Percentiles rank a stretch among this genome's conserved stretches.
These are phyloP conservation scores for Annulohypoxylon bovei DNA, from an alignment of 495 filamentous ascomycete species.

Conservation along the genomic window DNA sequence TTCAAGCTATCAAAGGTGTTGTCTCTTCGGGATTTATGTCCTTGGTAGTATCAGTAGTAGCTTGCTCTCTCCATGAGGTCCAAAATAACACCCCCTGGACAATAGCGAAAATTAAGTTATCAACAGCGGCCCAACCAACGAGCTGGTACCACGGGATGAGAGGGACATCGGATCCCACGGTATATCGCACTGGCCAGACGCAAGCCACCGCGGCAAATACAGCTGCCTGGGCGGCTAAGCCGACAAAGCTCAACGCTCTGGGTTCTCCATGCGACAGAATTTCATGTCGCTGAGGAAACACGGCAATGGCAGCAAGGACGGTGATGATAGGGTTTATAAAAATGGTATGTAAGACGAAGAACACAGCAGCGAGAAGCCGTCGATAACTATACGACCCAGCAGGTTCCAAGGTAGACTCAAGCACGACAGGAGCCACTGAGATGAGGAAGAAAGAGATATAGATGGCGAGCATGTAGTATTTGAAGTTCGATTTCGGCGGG, in stretches of 20 bases:
- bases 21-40: not conserved
- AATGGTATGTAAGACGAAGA: not conserved
- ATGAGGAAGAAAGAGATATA: not conserved
- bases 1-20: not conserved
- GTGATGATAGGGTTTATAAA: not conserved
- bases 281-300: conserved; percentile 4
- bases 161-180: not conserved
- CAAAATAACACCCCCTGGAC: conserved; percentile 5
- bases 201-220: not conserved
- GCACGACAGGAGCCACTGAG: not conserved
- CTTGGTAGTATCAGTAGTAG: not conserved
- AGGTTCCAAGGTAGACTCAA: not conserved
- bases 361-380: not conserved
- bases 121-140: conserved; percentile 12
- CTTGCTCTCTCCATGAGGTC: not conserved
- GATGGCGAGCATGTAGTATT: not conserved
- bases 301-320: not conserved
- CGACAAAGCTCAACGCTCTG: not conserved
- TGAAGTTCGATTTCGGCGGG: not conserved
- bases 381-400: not conserved
- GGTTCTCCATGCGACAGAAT: not conserved
- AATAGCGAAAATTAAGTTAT: conserved; percentile 1
- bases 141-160: conserved; percentile 4
- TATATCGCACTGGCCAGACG: not conserved
- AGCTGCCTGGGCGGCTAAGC: not conserved